Conservation (phyloP, 768 basidiomycete genomes). For the Leccinum incarnatum region DNA sequence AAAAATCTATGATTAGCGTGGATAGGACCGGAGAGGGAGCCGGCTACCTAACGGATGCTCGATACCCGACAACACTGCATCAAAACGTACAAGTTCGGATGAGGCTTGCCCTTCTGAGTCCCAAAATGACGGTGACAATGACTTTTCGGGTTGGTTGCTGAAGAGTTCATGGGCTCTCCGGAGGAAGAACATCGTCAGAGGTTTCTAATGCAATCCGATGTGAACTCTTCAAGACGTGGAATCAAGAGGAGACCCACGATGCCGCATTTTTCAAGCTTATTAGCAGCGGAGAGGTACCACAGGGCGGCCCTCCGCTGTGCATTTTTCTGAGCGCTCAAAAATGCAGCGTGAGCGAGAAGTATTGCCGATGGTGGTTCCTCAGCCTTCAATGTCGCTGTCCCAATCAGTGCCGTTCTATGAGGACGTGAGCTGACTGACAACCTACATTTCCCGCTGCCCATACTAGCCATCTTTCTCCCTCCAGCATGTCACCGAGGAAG, state of each 20-base stretch:
- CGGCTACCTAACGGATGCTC: conserved; percentile 72
- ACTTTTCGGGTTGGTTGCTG: conserved; percentile 46
- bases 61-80: conserved; percentile 66
- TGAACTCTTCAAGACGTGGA: conserved; percentile 2
- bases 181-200: conserved; percentile 79
- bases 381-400: conserved; percentile 47
- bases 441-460: conserved; percentile 81
- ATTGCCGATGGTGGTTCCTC: conserved; percentile 81
- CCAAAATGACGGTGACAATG: conserved; percentile 79
- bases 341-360: conserved; percentile 77
- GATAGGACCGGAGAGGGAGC: conserved; percentile 3
- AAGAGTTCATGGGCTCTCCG: conserved; percentile 68
- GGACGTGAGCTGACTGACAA: conserved; percentile 13
- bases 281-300: conserved; percentile 78
- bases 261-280: conserved; percentile 77
- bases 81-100: conserved; percentile 45
- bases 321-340: conserved; percentile 58
- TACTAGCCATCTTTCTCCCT: conserved; percentile 83
- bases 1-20: conserved; percentile 4
- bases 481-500: conserved; percentile 54
- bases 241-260: conserved; percentile 53
- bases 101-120: conserved; percentile 57
- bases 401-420: conserved; percentile 24
- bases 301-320: conserved; percentile 65
- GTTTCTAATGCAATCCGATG: conserved; percentile 53